Evolutionary conservation across 768 basidiomycete genomes (phyloP).

Genomic region (Pleurotus platypus): DNA sequence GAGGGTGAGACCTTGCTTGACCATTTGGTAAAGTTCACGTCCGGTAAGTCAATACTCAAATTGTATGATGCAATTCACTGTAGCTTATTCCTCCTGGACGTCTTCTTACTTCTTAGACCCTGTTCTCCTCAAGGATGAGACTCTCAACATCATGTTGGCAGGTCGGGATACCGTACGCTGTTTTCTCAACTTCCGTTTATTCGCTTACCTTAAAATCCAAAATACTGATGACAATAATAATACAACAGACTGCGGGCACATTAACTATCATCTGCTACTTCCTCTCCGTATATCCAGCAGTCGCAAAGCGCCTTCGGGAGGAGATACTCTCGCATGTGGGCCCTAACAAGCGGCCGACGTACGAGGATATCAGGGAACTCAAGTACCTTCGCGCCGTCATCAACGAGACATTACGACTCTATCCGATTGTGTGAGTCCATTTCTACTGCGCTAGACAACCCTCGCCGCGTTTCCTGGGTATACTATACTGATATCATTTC

Average conservation of each 20-base stretch:
- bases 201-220: no score
- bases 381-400: slow-evolving; percentile 18
- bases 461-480: no score
- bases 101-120: slow-evolving; percentile 10
- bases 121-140: slow-evolving; percentile 15
- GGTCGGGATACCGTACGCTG: slow-evolving; percentile 13
- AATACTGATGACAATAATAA: no score
- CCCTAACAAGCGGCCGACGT: slow-evolving; percentile 14
- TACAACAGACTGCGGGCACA: slow-evolving; percentile 7
- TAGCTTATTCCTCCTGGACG: no score
- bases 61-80: no score
- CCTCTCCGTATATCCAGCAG: slow-evolving; percentile 20
- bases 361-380: slow-evolving; percentile 24
- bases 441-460: background rate
- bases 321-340: slow-evolving; percentile 24
- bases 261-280: slow-evolving; percentile 17
- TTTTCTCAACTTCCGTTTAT: background rate
- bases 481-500: background rate
- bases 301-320: slow-evolving; percentile 18
- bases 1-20: slow-evolving; percentile 40
- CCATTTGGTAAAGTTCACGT: slow-evolving; percentile 32
- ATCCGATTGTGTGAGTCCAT: slow-evolving; percentile 10
- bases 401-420: slow-evolving; percentile 29
- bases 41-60: slow-evolving; percentile 21
- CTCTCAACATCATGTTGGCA: slow-evolving; percentile 18